A percentile compares a stretch with the other conserved stretches of the same genome.
phyloP scores from a whole-genome alignment of 202 grass and related monocot genomes.

The Eragrostis tef region DNA sequence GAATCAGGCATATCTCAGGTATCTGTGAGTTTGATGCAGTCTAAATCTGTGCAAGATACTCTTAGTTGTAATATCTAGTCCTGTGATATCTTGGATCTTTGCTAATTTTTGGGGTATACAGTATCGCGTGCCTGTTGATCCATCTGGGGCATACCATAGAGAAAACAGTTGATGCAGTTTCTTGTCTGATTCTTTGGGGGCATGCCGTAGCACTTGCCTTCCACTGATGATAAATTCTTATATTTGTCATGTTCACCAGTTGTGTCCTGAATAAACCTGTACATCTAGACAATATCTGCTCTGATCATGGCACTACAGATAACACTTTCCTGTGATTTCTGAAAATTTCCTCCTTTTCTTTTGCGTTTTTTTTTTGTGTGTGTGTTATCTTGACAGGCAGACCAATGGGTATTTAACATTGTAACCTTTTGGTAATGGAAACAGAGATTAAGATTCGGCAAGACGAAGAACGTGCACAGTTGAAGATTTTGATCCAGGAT shows the following conservation, averaged over 20 bases:
- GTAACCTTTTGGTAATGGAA: constrained; percentile 38
- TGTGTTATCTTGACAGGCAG: neutral
- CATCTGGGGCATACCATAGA: neutral
- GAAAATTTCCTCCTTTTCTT: neutral
- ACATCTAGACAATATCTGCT: neutral
- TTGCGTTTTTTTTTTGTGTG: neutral
- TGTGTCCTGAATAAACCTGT: constrained; percentile 23
- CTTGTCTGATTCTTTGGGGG: neutral
- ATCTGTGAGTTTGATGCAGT: neutral
- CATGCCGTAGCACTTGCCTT: neutral
- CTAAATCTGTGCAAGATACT: too few relatives aligned
- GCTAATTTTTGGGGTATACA: neutral
- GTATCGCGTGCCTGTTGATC: neutral
- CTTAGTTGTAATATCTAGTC: neutral
- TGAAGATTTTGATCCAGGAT: constrained; percentile 82
- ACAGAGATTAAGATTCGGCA: constrained; percentile 74
- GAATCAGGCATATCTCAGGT: neutral
- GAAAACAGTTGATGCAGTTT: neutral
- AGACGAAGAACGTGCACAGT: constrained; percentile 79
- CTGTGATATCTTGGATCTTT: constrained; percentile 6
- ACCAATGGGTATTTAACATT: constrained; percentile 18
- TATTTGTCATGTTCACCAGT: neutral
- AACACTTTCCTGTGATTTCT: neutral
- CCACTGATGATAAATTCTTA: neutral
- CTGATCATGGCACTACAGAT: constrained; percentile 12